These are phyloP conservation scores for Fusarium nisikadoi DNA, from an alignment of 2,329 filamentous ascomycete species.

Conservation along the genomic window DNA sequence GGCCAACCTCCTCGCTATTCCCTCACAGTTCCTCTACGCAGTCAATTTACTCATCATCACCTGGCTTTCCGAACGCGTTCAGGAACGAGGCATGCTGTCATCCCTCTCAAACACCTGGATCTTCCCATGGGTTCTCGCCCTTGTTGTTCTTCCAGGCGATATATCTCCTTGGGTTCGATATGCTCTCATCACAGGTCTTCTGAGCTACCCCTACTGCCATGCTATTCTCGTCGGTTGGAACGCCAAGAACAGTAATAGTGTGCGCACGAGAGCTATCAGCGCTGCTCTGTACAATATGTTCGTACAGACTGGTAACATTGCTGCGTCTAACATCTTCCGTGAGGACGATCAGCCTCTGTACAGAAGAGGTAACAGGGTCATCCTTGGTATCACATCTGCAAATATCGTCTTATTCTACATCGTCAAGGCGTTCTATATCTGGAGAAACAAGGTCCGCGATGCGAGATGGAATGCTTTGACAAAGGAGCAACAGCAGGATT, in stretches of 20 bases:
- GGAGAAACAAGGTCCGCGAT: conserved; percentile 58
- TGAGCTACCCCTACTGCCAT: conserved; percentile 60
- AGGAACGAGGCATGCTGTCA: conserved; percentile 58
- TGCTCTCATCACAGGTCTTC: conserved; percentile 51
- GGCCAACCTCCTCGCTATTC: conserved; percentile 58
- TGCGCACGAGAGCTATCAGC: conserved; percentile 70
- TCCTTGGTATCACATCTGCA: conserved; percentile 59
- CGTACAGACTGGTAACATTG: conserved; percentile 57
- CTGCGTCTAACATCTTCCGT: conserved; percentile 54
- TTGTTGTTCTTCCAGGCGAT: conserved; percentile 52
- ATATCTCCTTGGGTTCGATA: conserved; percentile 56
- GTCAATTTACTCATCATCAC: conserved; percentile 59
- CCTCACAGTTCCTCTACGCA: conserved; percentile 57
- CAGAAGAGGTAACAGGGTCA: conserved; percentile 58
- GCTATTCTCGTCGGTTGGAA: conserved; percentile 66
- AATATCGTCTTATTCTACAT: conserved; percentile 59
- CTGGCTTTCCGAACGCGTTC: conserved; percentile 55
- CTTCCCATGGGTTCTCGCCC: conserved; percentile 59
- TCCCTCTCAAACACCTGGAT: conserved; percentile 62
- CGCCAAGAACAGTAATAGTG: conserved; percentile 69
- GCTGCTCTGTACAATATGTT: conserved; percentile 70
- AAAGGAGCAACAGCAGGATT: conserved; percentile 58
- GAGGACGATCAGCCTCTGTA: conserved; percentile 67
- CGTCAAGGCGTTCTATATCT: conserved; percentile 60
- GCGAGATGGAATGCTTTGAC: conserved; percentile 56